Evolutionary conservation across 148 eudicot genomes (phyloP).

Genomic region (Vaccinium macrocarpon): DNA sequence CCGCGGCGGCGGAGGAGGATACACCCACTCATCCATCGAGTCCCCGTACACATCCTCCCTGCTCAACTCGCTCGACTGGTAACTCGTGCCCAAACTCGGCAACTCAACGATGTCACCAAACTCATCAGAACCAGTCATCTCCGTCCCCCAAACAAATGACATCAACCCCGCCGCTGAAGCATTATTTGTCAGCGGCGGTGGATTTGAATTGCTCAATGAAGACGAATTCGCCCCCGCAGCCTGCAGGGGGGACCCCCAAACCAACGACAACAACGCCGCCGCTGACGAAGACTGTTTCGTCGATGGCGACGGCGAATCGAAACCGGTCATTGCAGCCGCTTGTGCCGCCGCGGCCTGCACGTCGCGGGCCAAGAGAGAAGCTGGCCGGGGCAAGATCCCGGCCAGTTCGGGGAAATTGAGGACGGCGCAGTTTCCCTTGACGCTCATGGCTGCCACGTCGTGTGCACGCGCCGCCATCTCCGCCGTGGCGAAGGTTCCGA

Average conservation of each 20-base stretch:
- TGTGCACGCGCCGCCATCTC: conserved; percentile 94
- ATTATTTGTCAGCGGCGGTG: too few relatives aligned
- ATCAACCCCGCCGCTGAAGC: too few relatives aligned
- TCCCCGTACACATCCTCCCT: conserved; percentile 47
- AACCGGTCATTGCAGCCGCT: conserved; percentile 70
- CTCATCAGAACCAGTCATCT: conserved; percentile 45
- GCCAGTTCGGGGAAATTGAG: conserved; percentile 82
- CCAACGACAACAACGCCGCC: conserved; percentile 21
- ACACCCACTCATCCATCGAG: conserved; percentile 49
- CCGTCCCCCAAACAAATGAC: conserved; percentile 24
- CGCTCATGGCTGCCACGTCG: conserved; percentile 72
- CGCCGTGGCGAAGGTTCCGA: conserved; percentile 74
- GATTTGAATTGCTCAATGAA: too few relatives aligned
- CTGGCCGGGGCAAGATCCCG: conserved; percentile 56
- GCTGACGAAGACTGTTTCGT: conserved; percentile 6
- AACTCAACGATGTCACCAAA: conserved; percentile 64
- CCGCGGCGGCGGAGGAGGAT: conserved; percentile 44
- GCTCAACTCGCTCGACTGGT: conserved; percentile 35
- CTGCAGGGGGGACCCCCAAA: too few relatives aligned
- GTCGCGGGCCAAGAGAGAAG: conserved; percentile 56
- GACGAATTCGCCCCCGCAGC: too few relatives aligned
- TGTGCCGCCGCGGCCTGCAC: conserved; percentile 84
- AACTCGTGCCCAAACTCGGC: conserved; percentile 55
- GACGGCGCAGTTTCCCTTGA: conserved; percentile 69
- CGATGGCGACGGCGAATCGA: conserved; percentile 33